Evolutionary conservation across 2,329 filamentous ascomycete genomes (phyloP), one percentile per base, ranked within the genome.

Genomic region (Dactylella cylindrospora): DNA sequence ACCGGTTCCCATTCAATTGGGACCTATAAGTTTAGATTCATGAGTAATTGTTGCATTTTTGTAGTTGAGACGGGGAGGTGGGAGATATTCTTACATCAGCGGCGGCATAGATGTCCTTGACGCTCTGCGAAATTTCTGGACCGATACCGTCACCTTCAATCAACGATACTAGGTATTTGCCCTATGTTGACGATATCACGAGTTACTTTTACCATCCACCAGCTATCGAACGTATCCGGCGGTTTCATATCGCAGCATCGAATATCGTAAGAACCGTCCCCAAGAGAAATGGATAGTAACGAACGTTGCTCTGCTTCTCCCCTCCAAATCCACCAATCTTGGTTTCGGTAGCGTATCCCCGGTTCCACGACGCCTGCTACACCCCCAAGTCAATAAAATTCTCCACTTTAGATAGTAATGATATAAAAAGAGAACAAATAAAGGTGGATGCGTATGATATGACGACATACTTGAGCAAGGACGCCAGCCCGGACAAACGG

Each of bases 91-190:
- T 32, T 78, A 95, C 91, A 76, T 94, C 88, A 71, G 93, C 93
- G 70, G 93, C 93, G 71, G 84, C 81, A 79, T 96, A 98, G 77
- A 98, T 98, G 76, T 96, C 88, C 84, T 97, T 98, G 73, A 98
- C 90, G 44, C 93, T 94, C 77, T 95, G 85, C 68, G 93, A 84
- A 73, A 98, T 98, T 79, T 98, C 91, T 67, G 93, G 93, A 65
- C 93, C 93, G 74, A 98, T 98, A 74, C 93, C 93, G 73, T 98
- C 94, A 77, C 94, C 93, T 81, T 98, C 94, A 69, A 98, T 98
- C 77, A 98, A 80, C 70, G 88, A 91, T 72, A 98, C 93, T 57
- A 88, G 87, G 82, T 86, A 98, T 76, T 93, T 93, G 73, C 93
- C 93, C 89, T 95, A 71, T 62, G 68, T 33, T 32, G n/a, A 53